Base-by-base conservation (phyloP, 108 stramenopile genomes). In the Epithemia pelagica region DNA sequence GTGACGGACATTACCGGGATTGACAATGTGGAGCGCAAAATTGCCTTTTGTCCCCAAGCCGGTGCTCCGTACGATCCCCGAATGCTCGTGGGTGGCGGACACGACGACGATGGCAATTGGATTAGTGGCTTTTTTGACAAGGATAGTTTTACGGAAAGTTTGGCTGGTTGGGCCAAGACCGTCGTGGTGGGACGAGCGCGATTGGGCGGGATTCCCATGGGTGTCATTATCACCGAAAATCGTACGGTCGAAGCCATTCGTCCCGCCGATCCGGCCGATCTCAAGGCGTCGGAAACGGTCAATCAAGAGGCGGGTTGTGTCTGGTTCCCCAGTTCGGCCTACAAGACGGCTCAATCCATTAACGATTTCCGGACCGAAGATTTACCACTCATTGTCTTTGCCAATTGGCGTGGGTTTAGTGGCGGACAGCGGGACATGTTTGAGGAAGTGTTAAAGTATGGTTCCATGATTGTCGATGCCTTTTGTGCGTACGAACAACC, bases 361-460 rank as follows among this genome's bases (percentile, higher is more conserved):
- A 88, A 87, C 25, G 99, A 99, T 78, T 97, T 99, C 78, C 79
- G 95, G 59, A 91, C 92, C 5, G 99, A 99, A 66, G 96, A 95
- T 62, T 81, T 99, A 28, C 99, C 99, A 52, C 73, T 98, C 25
- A 94, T 99, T 61, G 86, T 99, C 29, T 97, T 99, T 65, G 97
- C 98, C 59, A 99, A 99, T 83, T 99, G 99, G 99, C 81, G 99
- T 52, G 99, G 99, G 54, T 99, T 99, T 78, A 96, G 94, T 65
- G 99, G 99, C 27, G 99, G 99, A 0, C 96, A 97, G 74, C 79
- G 99, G 32, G 99, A 99, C 72, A 99, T 99, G 99, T 99, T 97
- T 76, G 97, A 98, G 70, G 96, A 99, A 80, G 95, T 99, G 32
- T 82, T 99, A 59, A 99, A 99, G 78, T 99, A 97, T 69, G 99